phyloP scores from a whole-genome alignment of 2,329 filamentous ascomycete genomes.

The Lecanoromycetidae sp. region DNA sequence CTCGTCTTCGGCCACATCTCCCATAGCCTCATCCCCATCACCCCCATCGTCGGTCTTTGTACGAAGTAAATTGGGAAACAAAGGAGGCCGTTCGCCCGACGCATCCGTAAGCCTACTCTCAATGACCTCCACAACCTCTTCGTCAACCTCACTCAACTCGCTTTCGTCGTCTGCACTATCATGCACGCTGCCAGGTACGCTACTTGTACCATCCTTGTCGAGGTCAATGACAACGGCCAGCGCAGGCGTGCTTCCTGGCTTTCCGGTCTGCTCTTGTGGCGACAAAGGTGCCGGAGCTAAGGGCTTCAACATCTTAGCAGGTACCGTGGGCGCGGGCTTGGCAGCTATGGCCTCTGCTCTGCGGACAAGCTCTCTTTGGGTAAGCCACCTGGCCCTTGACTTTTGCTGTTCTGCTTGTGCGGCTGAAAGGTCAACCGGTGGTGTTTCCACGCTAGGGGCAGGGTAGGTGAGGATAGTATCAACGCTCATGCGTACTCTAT shows the following conservation, averaged over 20 bases:
- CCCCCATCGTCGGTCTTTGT: constrained; percentile 20
- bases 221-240: constrained; percentile 11
- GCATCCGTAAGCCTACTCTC: constrained; percentile 14
- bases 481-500: constrained; percentile 36
- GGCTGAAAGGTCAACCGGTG: constrained; percentile 1
- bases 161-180: constrained; percentile 59
- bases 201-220: constrained; percentile 34
- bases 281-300: constrained; percentile 10
- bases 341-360: constrained; percentile 45
- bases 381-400: constrained; percentile 8
- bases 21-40: constrained; percentile 23
- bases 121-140: constrained; percentile 30
- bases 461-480: constrained; percentile 31
- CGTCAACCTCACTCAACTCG: constrained; percentile 52
- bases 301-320: constrained; percentile 18
- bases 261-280: constrained; percentile 8
- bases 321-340: constrained; percentile 28
- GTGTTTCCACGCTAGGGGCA: constrained; percentile 1
- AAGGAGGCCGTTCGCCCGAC: constrained; percentile 21
- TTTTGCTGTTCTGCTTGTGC: not conserved
- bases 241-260: constrained; percentile 20
- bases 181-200: constrained; percentile 48
- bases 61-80: constrained; percentile 40
- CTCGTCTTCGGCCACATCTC: constrained; percentile 11
- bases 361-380: constrained; percentile 22